These are phyloP conservation scores for Neurospora sp. DNA, from an alignment of 495 filamentous ascomycete species.

Conservation along the genomic window DNA sequence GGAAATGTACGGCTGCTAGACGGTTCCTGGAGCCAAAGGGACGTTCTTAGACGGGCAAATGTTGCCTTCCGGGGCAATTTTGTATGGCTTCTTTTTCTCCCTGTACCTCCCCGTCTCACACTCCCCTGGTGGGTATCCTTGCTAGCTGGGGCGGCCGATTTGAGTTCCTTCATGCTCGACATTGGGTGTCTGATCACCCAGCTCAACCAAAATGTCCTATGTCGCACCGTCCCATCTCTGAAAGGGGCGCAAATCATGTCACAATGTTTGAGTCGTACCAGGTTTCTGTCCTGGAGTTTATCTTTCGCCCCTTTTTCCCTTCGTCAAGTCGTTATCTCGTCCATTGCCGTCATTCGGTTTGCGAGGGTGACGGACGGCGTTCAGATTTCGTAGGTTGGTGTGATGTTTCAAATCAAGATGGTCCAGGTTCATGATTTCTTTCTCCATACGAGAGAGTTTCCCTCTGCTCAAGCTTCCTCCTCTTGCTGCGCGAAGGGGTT, in stretches of 20 bases:
- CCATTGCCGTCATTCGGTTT: background rate
- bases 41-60: background rate
- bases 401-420: background rate
- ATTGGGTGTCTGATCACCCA: background rate
- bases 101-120: background rate
- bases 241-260: background rate
- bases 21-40: background rate
- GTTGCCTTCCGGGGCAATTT: background rate
- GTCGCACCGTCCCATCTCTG: background rate
- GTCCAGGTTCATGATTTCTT: background rate
- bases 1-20: background rate
- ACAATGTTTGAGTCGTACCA: background rate
- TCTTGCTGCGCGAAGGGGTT: conserved; percentile 80
- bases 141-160: background rate
- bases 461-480: conserved; percentile 24
- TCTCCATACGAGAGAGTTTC: background rate
- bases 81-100: background rate
- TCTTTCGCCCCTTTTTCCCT: background rate
- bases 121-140: background rate
- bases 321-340: background rate
- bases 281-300: background rate
- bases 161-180: background rate
- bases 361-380: background rate
- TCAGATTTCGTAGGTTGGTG: background rate
- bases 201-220: background rate